Evolutionary conservation across 345 rosid genomes (phyloP), one percentile per base, ranked within the genome.

Genomic region (Euclidium syriacum): DNA sequence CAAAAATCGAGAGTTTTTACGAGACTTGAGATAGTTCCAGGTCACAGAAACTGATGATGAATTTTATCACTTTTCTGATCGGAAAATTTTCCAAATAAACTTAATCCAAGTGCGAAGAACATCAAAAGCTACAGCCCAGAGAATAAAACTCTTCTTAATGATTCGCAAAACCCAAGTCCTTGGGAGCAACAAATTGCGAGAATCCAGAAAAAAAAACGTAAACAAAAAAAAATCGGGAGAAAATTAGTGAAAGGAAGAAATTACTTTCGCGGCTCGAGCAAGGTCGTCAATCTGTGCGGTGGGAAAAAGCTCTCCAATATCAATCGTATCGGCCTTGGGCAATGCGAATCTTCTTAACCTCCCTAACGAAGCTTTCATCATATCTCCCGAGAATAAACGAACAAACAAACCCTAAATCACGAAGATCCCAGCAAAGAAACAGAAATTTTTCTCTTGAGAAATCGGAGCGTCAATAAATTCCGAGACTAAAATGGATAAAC

Each of bases 191-290:
- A 25, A 15, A 7, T 57, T 23, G 5, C 5, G 41, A 56, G 9
- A 59, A 19, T 44, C 29, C 5, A 11, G 10, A 47, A 43, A 9
- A 19, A 32, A n/a, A n/a, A n/a, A n/a, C n/a, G n/a, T n/a, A n/a
- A n/a, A n/a, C n/a, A 30, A 25, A 12, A 10, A 33, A 3, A 6
- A 29, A 29, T 29, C 11, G 18, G 1, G 3, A 8, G 29, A 44
- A 40, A 39, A 39, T 36, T 12, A 32, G 15, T 15, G 54, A 16
- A 25, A 15, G 7, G 3, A 9, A 5, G 3, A 15, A 8, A 24
- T 16, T 35, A 89, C 98, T 97, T 80, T 80, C 8, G 95, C 76
- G 43, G 97, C 95, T 52, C 85, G 84, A 56, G 82, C 84, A 68
- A 92, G 95, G 30, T 79, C 95, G 54, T 87, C 91, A 61, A 87